Evolutionary conservation across 805 yeast species (phyloP).

Genomic region (Saturnispora serradocipensis): DNA sequence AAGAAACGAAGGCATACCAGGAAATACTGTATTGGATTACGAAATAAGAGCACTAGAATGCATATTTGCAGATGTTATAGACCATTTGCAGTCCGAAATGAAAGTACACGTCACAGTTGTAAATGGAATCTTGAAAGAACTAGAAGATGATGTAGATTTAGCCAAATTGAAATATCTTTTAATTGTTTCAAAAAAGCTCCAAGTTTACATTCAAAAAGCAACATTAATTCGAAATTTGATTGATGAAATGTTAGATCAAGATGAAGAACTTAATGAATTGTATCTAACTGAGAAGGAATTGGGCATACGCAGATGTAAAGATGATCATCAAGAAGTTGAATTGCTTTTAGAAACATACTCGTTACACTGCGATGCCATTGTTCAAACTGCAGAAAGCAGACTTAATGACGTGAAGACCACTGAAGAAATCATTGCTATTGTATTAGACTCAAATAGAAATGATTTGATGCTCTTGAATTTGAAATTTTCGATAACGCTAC

Average conservation of each 20-base stretch:
- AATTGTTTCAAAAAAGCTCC: slow-evolving; percentile 75
- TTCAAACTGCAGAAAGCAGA: slow-evolving; percentile 74
- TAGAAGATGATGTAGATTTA: slow-evolving; percentile 77
- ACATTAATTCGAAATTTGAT: slow-evolving; percentile 71
- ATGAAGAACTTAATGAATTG: slow-evolving; percentile 75
- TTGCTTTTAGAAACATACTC: slow-evolving; percentile 84
- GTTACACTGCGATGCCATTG: slow-evolving; percentile 86
- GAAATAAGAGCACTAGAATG: slow-evolving; percentile 89
- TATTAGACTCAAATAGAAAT: slow-evolving; percentile 88
- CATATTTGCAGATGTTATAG: slow-evolving; percentile 68
- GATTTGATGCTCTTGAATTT: slow-evolving; percentile 84
- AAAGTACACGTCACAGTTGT: slow-evolving; percentile 73
- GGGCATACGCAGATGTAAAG: slow-evolving; percentile 39
- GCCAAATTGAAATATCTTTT: slow-evolving; percentile 68
- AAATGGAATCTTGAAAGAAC: slow-evolving; percentile 59
- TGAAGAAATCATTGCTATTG: slow-evolving; percentile 89
- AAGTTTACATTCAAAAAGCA: slow-evolving; percentile 79
- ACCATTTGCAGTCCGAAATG: slow-evolving; percentile 78
- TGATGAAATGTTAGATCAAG: slow-evolving; percentile 79
- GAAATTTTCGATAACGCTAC: slow-evolving; percentile 70
- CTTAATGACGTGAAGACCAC: slow-evolving; percentile 82
- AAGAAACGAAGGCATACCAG: not conserved
- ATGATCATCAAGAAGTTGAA: slow-evolving; percentile 82
- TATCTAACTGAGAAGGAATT: slow-evolving; percentile 55
- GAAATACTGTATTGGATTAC: slow-evolving; percentile 45